A percentile compares a stretch with the other conserved stretches of the same genome.
phyloP scores from a whole-genome alignment of 2,329 filamentous ascomycete genomes.

The Colletotrichum sp. region DNA sequence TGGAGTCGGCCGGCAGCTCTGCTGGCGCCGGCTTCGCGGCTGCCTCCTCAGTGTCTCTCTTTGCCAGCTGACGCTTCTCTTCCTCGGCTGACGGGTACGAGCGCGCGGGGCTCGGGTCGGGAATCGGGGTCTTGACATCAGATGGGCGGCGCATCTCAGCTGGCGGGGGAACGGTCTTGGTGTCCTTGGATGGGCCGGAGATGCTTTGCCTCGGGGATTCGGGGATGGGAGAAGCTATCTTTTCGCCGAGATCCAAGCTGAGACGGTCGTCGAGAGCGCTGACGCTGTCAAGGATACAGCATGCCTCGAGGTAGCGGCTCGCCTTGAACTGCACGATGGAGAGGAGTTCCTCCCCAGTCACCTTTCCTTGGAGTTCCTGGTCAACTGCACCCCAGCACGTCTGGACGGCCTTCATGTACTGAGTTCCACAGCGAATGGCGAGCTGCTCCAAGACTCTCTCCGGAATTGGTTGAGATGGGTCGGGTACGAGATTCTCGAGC shows the following conservation, averaged over 20 bases:
- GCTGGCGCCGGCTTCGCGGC: neutral
- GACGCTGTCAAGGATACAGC: conserved; percentile 65
- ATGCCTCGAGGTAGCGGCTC: conserved; percentile 65
- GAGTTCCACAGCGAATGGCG: conserved; percentile 71
- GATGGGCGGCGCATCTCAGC: conserved; percentile 48
- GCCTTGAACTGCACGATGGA: conserved; percentile 59
- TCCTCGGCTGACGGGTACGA: conserved; percentile 13
- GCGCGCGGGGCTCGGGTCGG: conserved; percentile 3
- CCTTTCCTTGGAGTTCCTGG: conserved; percentile 55
- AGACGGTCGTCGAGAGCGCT: conserved; percentile 61
- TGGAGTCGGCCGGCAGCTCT: conserved; percentile 4
- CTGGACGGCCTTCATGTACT: conserved; percentile 78
- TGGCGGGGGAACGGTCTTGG: neutral
- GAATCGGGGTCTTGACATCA: neutral
- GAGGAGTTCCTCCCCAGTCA: conserved; percentile 55
- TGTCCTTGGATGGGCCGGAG: conserved; percentile 10
- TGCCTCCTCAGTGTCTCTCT: neutral
- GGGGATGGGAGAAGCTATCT: neutral
- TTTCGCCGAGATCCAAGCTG: conserved; percentile 48
- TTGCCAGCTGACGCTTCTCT: conserved; percentile 13
- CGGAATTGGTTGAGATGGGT: conserved; percentile 54
- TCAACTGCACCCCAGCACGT: conserved; percentile 76
- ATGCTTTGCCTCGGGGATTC: neutral
- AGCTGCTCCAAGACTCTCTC: conserved; percentile 68
- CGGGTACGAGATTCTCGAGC: conserved; percentile 58